Evolutionary conservation across 2,329 filamentous ascomycete species (phyloP), one percentile per base, ranked within the genome.

Genomic region (Verticillium isaacii): DNA sequence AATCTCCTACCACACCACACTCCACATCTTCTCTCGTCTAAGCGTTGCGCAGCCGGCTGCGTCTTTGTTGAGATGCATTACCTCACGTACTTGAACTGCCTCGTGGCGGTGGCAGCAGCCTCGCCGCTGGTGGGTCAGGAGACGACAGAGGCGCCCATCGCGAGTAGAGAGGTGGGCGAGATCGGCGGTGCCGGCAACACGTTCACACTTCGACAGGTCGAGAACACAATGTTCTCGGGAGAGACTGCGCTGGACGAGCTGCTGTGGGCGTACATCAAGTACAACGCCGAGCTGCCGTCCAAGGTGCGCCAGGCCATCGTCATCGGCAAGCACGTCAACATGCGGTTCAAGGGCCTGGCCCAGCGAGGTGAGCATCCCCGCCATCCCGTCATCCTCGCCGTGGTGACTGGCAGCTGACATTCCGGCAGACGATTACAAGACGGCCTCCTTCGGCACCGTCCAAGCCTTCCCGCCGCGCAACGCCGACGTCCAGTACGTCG

Each of bases 401-500:
- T 29, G 29, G 29, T 29, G 4, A 5, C 29, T 29, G 29, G 29
- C 14, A 3, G 0, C n/a, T 36, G 1, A 59, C 15, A 29, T 17
- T 14, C 14, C 64, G 12, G 61, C 55, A 64, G 25, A 15, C 64
- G 67, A 29, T 29, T 29, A 61, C 45, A 59, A 45, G 1, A 50
- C 60, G 12, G 54, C 62, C 56, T 70, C 50, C 17, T 41, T 62
- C 19, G 75, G 71, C 2, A 65, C 65, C 11, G 69, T 68, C 2
- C 25, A 62, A 23, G 69, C 70, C 5, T 66, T 70, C 6, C 69
- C 70, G 2, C 70, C 77, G 1, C 64, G 67, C 32, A 72, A 72
- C 57, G 68, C 78, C 57, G 86, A 89, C 65, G 75, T 76, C 3
- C 81, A 87, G 69, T 89, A 87, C 62, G 75, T 88, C 34, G 81